A percentile compares a stretch with the other conserved stretches of the same genome.
Evolutionary conservation across 2,329 filamentous ascomycete species (phyloP).

Genomic region (Plectosphaerella plurivora): DNA sequence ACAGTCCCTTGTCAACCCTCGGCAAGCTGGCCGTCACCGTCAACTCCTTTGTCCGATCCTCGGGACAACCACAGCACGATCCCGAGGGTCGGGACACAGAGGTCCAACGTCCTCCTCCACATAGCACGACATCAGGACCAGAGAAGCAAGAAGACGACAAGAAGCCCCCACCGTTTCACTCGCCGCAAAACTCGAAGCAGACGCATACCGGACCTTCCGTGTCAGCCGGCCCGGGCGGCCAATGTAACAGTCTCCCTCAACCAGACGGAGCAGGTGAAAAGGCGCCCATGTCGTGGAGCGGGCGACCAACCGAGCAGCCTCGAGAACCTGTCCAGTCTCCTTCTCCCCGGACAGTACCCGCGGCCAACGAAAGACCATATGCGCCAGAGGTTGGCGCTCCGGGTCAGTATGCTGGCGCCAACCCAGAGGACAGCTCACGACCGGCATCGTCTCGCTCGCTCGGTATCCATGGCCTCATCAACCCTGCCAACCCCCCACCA

Average conservation of each 20-base stretch:
- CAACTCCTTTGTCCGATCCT: conserved; percentile 11
- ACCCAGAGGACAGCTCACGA: conserved; percentile 1
- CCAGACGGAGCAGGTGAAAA: conserved; percentile 50
- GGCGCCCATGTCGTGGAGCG: conserved; percentile 62
- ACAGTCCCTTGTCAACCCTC: conserved; percentile 9
- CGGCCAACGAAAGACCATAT: not conserved
- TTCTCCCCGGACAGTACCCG: conserved; percentile 9
- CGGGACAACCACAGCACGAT: conserved; percentile 10
- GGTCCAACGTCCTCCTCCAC: conserved; percentile 11
- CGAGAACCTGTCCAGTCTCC: conserved; percentile 38
- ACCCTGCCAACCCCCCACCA: conserved; percentile 18
- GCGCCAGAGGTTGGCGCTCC: conserved; percentile 10
- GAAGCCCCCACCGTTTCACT: not conserved
- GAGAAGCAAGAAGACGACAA: not conserved
- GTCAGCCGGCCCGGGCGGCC: conserved; percentile 28
- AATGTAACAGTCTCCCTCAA: conserved; percentile 53
- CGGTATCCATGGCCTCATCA: conserved; percentile 33
- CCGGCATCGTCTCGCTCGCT: conserved; percentile 14
- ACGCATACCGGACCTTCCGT: not conserved
- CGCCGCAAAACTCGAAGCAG: not conserved
- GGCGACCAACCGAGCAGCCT: conserved; percentile 45
- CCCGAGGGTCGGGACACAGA: conserved; percentile 15
- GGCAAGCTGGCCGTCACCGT: conserved; percentile 12
- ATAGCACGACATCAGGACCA: not conserved
- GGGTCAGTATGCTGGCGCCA: conserved; percentile 8